phyloP scores from a whole-genome alignment of 331 rosid genomes.

The Rosa hybrid region DNA sequence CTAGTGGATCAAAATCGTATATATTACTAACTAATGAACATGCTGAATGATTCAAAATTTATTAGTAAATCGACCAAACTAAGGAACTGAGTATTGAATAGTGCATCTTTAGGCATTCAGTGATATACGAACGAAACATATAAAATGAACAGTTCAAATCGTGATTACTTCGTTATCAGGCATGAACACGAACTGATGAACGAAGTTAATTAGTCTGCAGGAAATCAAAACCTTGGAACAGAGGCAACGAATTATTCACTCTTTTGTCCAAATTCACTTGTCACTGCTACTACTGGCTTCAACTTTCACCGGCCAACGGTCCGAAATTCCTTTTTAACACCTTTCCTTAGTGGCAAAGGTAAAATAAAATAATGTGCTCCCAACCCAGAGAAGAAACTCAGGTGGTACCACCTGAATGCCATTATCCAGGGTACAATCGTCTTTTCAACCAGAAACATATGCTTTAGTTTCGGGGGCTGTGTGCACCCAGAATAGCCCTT shows the following conservation, averaged over 20 bases:
- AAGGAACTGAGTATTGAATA: no score
- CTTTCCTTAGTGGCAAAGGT: constrained; percentile 11
- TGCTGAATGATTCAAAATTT: not conserved
- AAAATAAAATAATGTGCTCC: not conserved
- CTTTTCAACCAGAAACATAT: not conserved
- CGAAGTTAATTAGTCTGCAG: not conserved
- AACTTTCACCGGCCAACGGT: constrained; percentile 7
- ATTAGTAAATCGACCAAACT: no score
- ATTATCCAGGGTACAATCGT: not conserved
- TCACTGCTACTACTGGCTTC: not conserved
- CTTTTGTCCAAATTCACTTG: not conserved
- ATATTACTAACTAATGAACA: not conserved
- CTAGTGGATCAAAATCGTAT: not conserved
- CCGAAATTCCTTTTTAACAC: not conserved
- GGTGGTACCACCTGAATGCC: not conserved
- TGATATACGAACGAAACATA: no score
- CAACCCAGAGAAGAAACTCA: not conserved
- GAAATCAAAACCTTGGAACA: not conserved
- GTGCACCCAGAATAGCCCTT: not conserved
- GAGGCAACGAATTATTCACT: not conserved
- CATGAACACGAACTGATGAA: not conserved
- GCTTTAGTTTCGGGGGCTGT: no score
- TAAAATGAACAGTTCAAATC: not conserved
- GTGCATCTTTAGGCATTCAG: no score
- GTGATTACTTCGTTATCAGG: not conserved